Conservation (phyloP, 1,284 basidiomycete genomes). For the Agaricales sp. region DNA sequence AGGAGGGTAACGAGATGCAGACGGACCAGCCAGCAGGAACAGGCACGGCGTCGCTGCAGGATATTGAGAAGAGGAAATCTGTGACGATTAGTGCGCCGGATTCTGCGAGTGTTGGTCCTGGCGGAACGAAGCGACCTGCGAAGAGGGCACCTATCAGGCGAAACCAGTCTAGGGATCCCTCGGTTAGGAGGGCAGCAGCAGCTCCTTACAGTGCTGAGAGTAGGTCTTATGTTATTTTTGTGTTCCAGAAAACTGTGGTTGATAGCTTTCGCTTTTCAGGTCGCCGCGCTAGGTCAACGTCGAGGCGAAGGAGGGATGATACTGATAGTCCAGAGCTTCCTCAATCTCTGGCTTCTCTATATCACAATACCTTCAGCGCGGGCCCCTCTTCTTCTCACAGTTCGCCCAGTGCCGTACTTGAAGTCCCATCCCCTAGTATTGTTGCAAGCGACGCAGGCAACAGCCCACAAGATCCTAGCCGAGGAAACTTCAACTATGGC, state of each 20-base stretch:
- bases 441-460: slow-evolving; percentile 20
- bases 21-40: slow-evolving; percentile 14
- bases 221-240: slow-evolving; percentile 25
- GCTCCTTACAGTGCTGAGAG: slow-evolving; percentile 60
- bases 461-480: neutral
- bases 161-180: slow-evolving; percentile 49
- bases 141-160: slow-evolving; percentile 39
- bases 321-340: slow-evolving; percentile 28
- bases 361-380: slow-evolving; percentile 5
- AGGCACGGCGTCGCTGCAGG: neutral
- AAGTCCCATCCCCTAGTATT: slow-evolving; percentile 57
- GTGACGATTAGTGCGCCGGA: slow-evolving; percentile 29
- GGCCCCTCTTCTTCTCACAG: slow-evolving; percentile 36
- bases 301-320: slow-evolving; percentile 63
- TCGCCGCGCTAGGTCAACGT: slow-evolving; percentile 62
- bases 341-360: neutral
- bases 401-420: slow-evolving; percentile 54
- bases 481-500: neutral
- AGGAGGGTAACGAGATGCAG: slow-evolving; percentile 21
- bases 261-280: slow-evolving; percentile 24
- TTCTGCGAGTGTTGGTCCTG: slow-evolving; percentile 19
- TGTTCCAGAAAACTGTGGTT: slow-evolving; percentile 1
- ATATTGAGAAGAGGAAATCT: neutral
- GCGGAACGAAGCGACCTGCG: slow-evolving; percentile 26
- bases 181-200: slow-evolving; percentile 46